Conservation (phyloP, 768 basidiomycete species). For the Pulveroboletus frians region DNA sequence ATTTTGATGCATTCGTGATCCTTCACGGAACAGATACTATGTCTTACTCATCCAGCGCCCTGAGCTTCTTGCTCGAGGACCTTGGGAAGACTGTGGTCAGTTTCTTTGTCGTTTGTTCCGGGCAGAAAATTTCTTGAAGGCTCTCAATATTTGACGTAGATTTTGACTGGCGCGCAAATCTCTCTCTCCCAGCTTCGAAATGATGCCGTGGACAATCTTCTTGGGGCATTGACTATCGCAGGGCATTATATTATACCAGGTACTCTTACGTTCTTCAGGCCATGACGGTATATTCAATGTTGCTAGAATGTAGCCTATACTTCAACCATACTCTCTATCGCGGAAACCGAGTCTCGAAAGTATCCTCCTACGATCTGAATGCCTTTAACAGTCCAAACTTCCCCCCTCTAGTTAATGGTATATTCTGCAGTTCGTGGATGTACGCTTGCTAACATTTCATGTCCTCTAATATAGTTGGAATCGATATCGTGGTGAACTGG, state of each 20-base stretch:
- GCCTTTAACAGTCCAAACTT: constrained; percentile 88
- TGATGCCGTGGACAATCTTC: constrained; percentile 89
- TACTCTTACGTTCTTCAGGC: constrained; percentile 24
- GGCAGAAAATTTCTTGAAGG: not conserved
- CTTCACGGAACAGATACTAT: constrained; percentile 92
- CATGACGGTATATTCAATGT: not conserved
- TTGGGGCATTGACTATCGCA: constrained; percentile 84
- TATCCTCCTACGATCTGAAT: constrained; percentile 75
- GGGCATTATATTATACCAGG: constrained; percentile 92
- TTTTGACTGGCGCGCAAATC: constrained; percentile 91
- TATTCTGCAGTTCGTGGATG: not conserved
- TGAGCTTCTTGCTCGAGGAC: constrained; percentile 89
- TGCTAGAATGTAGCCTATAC: constrained; percentile 75
- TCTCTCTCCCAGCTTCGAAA: constrained; percentile 88
- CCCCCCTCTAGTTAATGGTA: constrained; percentile 74
- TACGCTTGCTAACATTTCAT: constrained; percentile 5
- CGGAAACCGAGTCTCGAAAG: constrained; percentile 79
- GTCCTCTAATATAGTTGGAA: constrained; percentile 55
- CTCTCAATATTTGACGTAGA: constrained; percentile 39
- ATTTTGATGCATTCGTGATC: constrained; percentile 87
- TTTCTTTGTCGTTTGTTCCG: not conserved
- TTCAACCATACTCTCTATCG: constrained; percentile 88
- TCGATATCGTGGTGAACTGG: constrained; percentile 89
- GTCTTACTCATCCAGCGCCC: constrained; percentile 83
- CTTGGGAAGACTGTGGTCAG: constrained; percentile 85